Conservation (phyloP, 2,329 filamentous ascomycete genomes). For the Pseudogymnoascus sp. region DNA sequence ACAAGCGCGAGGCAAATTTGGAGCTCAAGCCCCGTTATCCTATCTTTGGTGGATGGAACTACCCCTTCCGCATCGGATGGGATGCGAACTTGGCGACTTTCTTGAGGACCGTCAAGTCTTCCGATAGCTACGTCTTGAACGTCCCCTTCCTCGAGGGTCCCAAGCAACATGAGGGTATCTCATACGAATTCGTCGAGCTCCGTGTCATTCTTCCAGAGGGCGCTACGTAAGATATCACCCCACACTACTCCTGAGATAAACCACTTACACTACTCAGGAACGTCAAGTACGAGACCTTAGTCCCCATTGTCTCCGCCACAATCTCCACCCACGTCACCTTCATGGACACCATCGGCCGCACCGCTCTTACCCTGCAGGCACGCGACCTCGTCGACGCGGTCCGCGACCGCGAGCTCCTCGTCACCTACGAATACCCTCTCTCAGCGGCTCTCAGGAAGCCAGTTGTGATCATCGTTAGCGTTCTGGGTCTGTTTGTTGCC, state of each 20-base stretch:
- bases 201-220: slow-evolving; percentile 87
- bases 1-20: slow-evolving; percentile 69
- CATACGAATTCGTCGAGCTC: slow-evolving; percentile 75
- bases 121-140: slow-evolving; percentile 74
- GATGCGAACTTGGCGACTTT: slow-evolving; percentile 77
- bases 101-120: slow-evolving; percentile 55
- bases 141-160: slow-evolving; percentile 92
- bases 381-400: slow-evolving; percentile 87
- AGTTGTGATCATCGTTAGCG: slow-evolving; percentile 67
- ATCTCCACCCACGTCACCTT: slow-evolving; percentile 74
- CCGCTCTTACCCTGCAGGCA: slow-evolving; percentile 71
- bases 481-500: slow-evolving; percentile 66
- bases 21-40: slow-evolving; percentile 93
- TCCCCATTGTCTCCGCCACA: slow-evolving; percentile 59
- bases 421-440: slow-evolving; percentile 81
- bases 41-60: slow-evolving; percentile 97
- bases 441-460: slow-evolving; percentile 77
- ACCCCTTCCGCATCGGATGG: slow-evolving; percentile 95
- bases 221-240: slow-evolving; percentile 60
- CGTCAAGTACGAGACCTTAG: slow-evolving; percentile 66
- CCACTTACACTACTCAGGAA: slow-evolving; percentile 49
- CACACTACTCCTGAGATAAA: slow-evolving; percentile 45
- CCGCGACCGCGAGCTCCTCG: slow-evolving; percentile 73
- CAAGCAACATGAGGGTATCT: slow-evolving; percentile 74
- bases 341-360: slow-evolving; percentile 88